Base-by-base conservation (phyloP, 2,329 filamentous ascomycete species). In the Hymenoscyphus albidus region DNA sequence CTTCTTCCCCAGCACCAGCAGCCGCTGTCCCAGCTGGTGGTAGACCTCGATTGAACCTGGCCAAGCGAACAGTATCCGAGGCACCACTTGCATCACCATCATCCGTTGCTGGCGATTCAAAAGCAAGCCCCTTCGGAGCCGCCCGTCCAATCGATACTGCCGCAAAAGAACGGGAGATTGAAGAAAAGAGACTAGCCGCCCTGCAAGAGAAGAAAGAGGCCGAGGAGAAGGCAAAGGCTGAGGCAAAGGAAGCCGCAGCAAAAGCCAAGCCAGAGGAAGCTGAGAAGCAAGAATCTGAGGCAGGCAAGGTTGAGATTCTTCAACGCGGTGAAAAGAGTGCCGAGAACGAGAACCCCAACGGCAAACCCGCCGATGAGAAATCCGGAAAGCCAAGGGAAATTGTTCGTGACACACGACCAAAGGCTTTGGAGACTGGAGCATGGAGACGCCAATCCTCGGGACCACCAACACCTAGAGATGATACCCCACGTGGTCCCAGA, bases 81-180 rank as follows among this genome's bases (percentile, higher is more conserved):
- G 83, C 81, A 3, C 75, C 81, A 3, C 84, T 85, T 67, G 74
- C 79, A 10, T 69, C 79, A 40, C 80, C 84, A 3, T 76, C 87
- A 31, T 77, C 81, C 10, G 73, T 80, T 60, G 75, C 81, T 63
- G 75, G 78, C n/a, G 90, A 95, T 73, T 81, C 91, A 54, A 98
- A 97, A 82, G 85, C 93, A 32, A 98, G 90, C 77, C 93, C 93
- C 51, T 99, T 99, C 76, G 95, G 95, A 73, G 93, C 91, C 67
- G 95, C 95, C 64, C 88, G 90, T 68, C 95, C 95, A 63, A 97
- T 98, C 72, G 93, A 99, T 78, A 98, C 94, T 58, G 91, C 92
- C 57, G 85, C 93, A 14, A 88, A 91, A 70, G 94, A 98, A 80
- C 89, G 88, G 72, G 89, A 96, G 77, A 88, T 99, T 64, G 94